A percentile compares a stretch with the other conserved stretches of the same genome.
phyloP scores from a whole-genome alignment of 805 yeast species.

The Metschnikowia corniflorae region DNA sequence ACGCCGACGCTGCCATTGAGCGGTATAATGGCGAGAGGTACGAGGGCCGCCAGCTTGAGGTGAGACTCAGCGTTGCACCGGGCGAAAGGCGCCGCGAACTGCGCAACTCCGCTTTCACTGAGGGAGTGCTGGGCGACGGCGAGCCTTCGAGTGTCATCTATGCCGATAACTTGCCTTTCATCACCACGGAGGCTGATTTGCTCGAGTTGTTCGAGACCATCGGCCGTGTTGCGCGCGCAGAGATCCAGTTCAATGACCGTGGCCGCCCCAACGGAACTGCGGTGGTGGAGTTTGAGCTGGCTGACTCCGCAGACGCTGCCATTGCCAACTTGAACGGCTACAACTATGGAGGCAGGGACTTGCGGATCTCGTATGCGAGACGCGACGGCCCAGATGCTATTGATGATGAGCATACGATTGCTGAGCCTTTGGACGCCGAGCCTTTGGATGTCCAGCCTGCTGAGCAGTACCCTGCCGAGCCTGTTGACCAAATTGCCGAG shows the following conservation, averaged over 20 bases:
- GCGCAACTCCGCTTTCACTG: slow-evolving; percentile 57
- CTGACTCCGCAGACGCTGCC: slow-evolving; percentile 69
- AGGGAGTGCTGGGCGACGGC: slow-evolving; percentile 60
- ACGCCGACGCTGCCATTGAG: slow-evolving; percentile 68
- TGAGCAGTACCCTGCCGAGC: not conserved
- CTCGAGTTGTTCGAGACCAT: slow-evolving; percentile 81
- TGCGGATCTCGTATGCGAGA: slow-evolving; percentile 65
- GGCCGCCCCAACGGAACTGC: slow-evolving; percentile 82
- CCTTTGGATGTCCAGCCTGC: too few relatives aligned
- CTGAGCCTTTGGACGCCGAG: slow-evolving; percentile 1
- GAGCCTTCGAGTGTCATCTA: slow-evolving; percentile 48
- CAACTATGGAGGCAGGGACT: slow-evolving; percentile 77
- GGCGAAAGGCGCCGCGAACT: slow-evolving; percentile 18
- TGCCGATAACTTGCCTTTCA: slow-evolving; percentile 80
- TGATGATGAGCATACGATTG: slow-evolving; percentile 8
- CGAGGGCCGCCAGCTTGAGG: slow-evolving; percentile 76
- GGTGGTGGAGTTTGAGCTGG: slow-evolving; percentile 70
- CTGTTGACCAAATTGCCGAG: slow-evolving; percentile 2
- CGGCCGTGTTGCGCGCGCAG: slow-evolving; percentile 73
- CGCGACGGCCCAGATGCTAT: slow-evolving; percentile 1
- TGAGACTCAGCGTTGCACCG: slow-evolving; percentile 58
- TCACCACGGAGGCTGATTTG: slow-evolving; percentile 82
- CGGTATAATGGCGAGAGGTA: slow-evolving; percentile 64
- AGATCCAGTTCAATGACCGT: slow-evolving; percentile 52
- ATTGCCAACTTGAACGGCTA: slow-evolving; percentile 73